Conservation (phyloP, 331 rosid species). For the Acacia concinna region DNA sequence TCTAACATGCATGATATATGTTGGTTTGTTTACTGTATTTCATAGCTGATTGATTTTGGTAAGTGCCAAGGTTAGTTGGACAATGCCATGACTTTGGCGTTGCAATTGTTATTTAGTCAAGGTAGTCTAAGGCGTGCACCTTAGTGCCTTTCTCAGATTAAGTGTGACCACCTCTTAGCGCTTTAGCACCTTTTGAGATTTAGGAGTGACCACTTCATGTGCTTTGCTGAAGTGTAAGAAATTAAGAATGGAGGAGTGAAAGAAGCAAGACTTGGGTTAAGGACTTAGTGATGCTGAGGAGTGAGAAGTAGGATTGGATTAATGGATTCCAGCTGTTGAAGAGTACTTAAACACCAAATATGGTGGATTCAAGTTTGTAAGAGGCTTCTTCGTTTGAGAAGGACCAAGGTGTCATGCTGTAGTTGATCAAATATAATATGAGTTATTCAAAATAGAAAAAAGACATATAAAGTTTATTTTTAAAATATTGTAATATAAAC, state of each 20-base stretch:
- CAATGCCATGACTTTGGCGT: neutral
- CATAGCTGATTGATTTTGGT: neutral
- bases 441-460: neutral
- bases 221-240: neutral
- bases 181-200: neutral
- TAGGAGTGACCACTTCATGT: neutral
- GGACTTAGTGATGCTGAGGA: neutral
- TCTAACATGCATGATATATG: neutral
- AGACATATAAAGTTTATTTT: too few relatives aligned
- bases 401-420: neutral
- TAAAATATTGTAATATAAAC: too few relatives aligned
- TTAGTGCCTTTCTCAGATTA: neutral
- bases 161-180: neutral
- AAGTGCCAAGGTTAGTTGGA: neutral
- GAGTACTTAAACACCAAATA: neutral
- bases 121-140: neutral
- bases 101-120: neutral
- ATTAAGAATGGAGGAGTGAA: neutral
- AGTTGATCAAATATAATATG: neutral
- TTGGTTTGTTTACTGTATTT: neutral
- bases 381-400: neutral
- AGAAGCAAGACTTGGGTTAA: neutral
- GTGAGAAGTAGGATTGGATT: neutral
- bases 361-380: neutral
- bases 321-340: neutral